Conservation (phyloP, 1,284 basidiomycete species). For the Naganishia sp. region DNA sequence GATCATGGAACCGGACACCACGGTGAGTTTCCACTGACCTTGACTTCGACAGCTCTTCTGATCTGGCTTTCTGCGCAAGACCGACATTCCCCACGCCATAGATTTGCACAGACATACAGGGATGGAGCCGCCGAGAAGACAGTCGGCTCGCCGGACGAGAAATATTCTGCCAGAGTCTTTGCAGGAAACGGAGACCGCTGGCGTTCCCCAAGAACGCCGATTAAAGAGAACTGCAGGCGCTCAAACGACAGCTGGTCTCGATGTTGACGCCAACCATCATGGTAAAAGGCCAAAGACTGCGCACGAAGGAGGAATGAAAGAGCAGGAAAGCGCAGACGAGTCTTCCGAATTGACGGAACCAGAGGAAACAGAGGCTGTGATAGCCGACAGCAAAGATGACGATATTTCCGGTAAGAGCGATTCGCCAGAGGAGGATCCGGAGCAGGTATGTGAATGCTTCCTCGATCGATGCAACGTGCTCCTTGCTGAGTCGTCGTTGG, state of each 20-base stretch:
- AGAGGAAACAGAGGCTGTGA: slow-evolving; percentile 32
- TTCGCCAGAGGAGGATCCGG: slow-evolving; percentile 58
- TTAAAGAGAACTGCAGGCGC: background rate
- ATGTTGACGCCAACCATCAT: slow-evolving; percentile 5
- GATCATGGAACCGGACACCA: slow-evolving; percentile 2
- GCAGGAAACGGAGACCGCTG: background rate
- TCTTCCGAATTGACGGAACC: slow-evolving; percentile 18
- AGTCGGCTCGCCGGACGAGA: slow-evolving; percentile 23
- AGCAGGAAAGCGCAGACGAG: background rate
- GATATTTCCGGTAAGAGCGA: slow-evolving; percentile 42
- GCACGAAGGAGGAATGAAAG: slow-evolving; percentile 2
- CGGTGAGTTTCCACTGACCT: background rate
- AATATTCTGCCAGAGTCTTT: slow-evolving; percentile 16
- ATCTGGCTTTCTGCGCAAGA: background rate
- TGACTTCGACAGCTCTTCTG: background rate
- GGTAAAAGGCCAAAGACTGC: slow-evolving; percentile 8
- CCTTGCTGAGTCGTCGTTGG: background rate
- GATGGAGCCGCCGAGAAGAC: slow-evolving; percentile 15
- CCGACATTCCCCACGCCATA: slow-evolving; percentile 12
- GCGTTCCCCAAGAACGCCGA: background rate
- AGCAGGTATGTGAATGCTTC: slow-evolving; percentile 58
- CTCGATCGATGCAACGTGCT: background rate
- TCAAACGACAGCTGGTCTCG: background rate
- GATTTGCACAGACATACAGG: slow-evolving; percentile 3
- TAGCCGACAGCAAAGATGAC: slow-evolving; percentile 44